Evolutionary conservation across 1,284 basidiomycete genomes (phyloP).

Genomic region (Cryptococcus sp.): DNA sequence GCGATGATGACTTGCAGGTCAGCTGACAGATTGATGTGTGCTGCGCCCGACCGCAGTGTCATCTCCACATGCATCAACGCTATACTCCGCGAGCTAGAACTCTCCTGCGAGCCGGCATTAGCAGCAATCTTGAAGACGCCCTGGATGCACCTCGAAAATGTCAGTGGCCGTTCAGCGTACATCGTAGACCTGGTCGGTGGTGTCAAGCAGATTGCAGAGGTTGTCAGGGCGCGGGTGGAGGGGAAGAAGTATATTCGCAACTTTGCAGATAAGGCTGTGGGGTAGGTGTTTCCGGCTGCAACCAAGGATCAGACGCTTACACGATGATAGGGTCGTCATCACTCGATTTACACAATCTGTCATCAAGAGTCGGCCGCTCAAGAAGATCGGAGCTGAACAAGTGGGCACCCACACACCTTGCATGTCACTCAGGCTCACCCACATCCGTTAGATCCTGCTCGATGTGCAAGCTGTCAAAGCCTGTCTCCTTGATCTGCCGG

Average conservation of each 20-base stretch:
- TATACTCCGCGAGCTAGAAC: conserved; percentile 79
- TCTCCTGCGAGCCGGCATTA: conserved; percentile 73
- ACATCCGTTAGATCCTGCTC: conserved; percentile 68
- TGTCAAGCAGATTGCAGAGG: conserved; percentile 66
- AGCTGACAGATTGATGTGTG: neutral
- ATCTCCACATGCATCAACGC: conserved; percentile 77
- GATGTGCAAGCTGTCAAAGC: conserved; percentile 86
- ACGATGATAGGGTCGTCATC: conserved; percentile 66
- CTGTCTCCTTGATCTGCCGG: conserved; percentile 76
- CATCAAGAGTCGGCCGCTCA: conserved; percentile 81
- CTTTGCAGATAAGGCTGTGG: conserved; percentile 86
- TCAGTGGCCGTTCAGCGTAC: conserved; percentile 81
- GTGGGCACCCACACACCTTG: conserved; percentile 53
- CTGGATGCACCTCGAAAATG: conserved; percentile 76
- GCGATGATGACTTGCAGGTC: neutral
- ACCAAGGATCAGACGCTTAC: conserved; percentile 9
- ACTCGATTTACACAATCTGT: conserved; percentile 82
- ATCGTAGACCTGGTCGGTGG: conserved; percentile 80
- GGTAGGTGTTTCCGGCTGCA: conserved; percentile 56
- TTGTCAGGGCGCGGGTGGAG: conserved; percentile 63
- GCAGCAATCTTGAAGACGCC: conserved; percentile 68
- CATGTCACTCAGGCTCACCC: no score
- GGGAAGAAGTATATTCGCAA: conserved; percentile 91
- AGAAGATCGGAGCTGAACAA: conserved; percentile 90
- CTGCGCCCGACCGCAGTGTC: conserved; percentile 57